Evolutionary conservation across 1,284 basidiomycete genomes (phyloP), one percentile per base, ranked within the genome.

Genomic region (Schizophyllum amplum): DNA sequence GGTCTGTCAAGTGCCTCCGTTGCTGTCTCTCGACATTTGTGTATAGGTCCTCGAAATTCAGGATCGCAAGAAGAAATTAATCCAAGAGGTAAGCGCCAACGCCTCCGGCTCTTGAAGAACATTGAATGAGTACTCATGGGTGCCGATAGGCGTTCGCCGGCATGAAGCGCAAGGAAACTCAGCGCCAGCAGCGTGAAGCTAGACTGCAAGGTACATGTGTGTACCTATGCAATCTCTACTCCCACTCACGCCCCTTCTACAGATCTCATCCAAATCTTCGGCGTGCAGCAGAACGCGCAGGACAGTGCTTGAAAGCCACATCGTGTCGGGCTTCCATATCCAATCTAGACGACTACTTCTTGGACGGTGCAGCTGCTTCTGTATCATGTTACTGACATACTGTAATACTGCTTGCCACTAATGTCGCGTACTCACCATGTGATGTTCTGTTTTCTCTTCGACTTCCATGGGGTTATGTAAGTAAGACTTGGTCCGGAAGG

Each of bases 31-130:
- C 52, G 60, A 51, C 24, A 9, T 24, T 4, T 52, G 46, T 7
- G 7, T 47, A 20, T 53, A 84, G 79, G 85, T 90, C 47, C 76
- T 94, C 52, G 89, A 91, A 27, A 94, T 94, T 56, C 92, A 94
- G 71, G 83, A 86, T 66, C 81, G 76, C 65, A 92, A 92, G 73
- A 90, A 90, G 69, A 73, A 72, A 47, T 68, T 92, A 47, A 81
- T 92, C 56, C 75, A 85, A 66, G 79, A 89, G 70, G 88, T 86
- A 63, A n/a, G 55, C 33, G 33, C 51, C 46, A 24, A 13, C 52
- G 23, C 26, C 7, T 53, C 13, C 21, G 46, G 55, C 23, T 20
- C 51, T 24, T 27, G n/a, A 42, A 13, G 48, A 15, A 54, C 53
- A 51, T 48, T 58, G 52, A 57, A 23, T n/a, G n/a, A n/a, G n/a